Conservation (phyloP, 257 asterid species). For the Primulina huaijiensis region DNA sequence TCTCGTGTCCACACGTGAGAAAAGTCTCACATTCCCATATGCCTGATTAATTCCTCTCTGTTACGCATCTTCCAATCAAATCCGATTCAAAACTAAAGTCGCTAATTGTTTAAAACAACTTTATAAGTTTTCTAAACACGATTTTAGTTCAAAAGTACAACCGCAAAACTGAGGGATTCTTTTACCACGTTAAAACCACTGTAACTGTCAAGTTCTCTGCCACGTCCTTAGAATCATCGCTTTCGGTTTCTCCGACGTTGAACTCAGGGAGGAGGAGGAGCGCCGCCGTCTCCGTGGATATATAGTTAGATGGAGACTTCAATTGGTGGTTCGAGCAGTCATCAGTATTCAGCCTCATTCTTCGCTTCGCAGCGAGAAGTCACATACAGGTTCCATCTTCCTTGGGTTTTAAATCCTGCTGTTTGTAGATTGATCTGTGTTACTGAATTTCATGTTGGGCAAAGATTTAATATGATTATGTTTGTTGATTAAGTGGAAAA, state of each 20-base stretch:
- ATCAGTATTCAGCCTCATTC: conserved; percentile 35
- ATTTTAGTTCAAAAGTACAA: no score
- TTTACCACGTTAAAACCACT: no score
- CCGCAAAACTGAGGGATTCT: no score
- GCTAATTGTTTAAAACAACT: no score
- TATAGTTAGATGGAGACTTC: conserved; percentile 40
- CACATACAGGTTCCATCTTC: conserved; percentile 40
- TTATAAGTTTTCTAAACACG: no score
- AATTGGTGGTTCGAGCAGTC: conserved; percentile 24
- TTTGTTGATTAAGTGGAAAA: background rate
- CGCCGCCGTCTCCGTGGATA: background rate
- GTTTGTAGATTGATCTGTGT: background rate
- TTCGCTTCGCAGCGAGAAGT: conserved; percentile 55
- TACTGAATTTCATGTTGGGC: background rate
- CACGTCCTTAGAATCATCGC: background rate
- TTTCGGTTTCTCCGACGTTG: conserved; percentile 24
- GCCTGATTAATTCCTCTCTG: no score
- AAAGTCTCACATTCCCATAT: no score
- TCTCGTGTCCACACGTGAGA: no score
- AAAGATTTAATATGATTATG: background rate
- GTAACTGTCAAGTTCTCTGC: background rate
- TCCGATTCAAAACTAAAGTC: no score
- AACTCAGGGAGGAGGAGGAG: background rate
- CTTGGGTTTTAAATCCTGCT: background rate
- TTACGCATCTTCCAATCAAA: no score